A percentile compares a stretch with the other conserved stretches of the same genome.
Conservation (phyloP, 2,329 filamentous ascomycete genomes). For the Pseudogymnoascus sp. region DNA sequence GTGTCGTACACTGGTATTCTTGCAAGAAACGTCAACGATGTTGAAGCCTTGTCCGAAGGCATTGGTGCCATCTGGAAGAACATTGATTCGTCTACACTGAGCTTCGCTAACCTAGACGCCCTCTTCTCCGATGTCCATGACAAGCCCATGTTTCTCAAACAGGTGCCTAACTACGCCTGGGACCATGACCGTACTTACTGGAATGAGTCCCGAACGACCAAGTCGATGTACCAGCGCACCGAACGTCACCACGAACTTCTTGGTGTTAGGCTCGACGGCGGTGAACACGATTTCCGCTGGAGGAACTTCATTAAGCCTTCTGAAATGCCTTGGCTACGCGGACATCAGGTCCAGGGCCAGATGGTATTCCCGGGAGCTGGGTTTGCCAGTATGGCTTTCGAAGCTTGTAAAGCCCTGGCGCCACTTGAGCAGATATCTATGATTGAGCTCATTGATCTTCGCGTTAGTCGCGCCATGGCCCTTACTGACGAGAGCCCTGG, state of each 20-base stretch:
- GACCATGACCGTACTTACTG: constrained; percentile 15
- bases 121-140: neutral
- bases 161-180: constrained; percentile 18
- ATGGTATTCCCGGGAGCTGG: constrained; percentile 39
- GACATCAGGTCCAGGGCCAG: constrained; percentile 11
- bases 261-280: constrained; percentile 9
- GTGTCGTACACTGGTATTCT: constrained; percentile 17
- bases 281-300: neutral
- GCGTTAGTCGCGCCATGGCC: constrained; percentile 12
- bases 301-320: neutral
- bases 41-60: constrained; percentile 14
- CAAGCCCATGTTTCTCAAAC: constrained; percentile 1
- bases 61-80: constrained; percentile 11
- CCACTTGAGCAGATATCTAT: neutral
- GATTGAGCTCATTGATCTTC: constrained; percentile 14
- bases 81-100: neutral
- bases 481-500: constrained; percentile 13
- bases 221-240: neutral
- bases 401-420: constrained; percentile 31
- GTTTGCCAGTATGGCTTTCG: constrained; percentile 41
- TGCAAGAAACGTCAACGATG: constrained; percentile 13
- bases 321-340: constrained; percentile 10
- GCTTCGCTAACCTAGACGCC: neutral
- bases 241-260: constrained; percentile 14
- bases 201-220: constrained; percentile 14